Evolutionary conservation across 2,329 filamentous ascomycete species (phyloP), one percentile per base, ranked within the genome.

Genomic region (Penicillium glabrum): DNA sequence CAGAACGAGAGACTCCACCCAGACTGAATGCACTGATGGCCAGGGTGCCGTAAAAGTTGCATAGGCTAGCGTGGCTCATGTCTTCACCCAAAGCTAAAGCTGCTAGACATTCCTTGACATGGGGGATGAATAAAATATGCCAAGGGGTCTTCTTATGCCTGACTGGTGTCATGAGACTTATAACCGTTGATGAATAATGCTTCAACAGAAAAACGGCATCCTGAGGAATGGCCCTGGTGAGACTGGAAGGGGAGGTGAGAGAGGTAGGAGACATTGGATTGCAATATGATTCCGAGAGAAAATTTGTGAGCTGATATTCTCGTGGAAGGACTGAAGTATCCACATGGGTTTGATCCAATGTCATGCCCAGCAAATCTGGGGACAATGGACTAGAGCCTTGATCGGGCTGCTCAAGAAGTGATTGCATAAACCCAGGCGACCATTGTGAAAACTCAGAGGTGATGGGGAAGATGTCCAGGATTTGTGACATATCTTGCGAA

Each of bases 11-110:
- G 26, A 58, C 58, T 21, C 69, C 66, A 8, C 73, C 65, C 0
- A 79, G 62, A 39, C 75, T 75, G n/a, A 78, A 74, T 0, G 79
- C 78, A 43, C 77, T 78, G 7, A 78, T 74, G 1, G 78, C 72
- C 3, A 81, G 61, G 0, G 77, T 72, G 0, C 72, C 73, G 35
- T 74, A 76, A 16, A 80, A 72, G 9, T 75, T 71, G 1, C 72
- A 73, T 5, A 72, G 67, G 19, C 74, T 69, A 0, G 77, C 75
- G 53, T 76, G 69, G 13, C 73, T 75, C 0, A 76, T 64, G 1
- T 63, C 58, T 14, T 79, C 77, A 43, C 75, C 77, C 1, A 80
- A 64, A 0, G 75, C 74, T 0, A 80, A 55, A 43, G 77, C 75
- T 1, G 77, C 78, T 45, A 79, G 70, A 0, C 74, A 76, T 31